Conservation (phyloP, 1,284 basidiomycete genomes). For the Boletus sp. region DNA sequence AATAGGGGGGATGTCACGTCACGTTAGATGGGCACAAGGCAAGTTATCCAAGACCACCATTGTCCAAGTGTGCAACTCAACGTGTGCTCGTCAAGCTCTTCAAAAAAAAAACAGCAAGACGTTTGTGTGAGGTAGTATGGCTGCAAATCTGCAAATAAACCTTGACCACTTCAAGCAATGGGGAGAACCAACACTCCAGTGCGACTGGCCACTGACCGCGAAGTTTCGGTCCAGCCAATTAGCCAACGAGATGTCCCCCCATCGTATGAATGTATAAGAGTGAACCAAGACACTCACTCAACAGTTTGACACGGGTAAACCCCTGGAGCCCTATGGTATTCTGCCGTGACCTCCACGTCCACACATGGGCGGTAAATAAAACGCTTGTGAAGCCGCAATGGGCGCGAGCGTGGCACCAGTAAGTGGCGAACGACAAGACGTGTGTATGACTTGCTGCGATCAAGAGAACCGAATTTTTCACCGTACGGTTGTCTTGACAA, state of each 20-base stretch:
- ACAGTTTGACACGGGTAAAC: constrained; percentile 19
- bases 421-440: constrained; percentile 23
- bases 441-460: constrained; percentile 23
- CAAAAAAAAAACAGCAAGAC: constrained; percentile 22
- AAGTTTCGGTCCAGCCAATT: constrained; percentile 4
- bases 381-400: constrained; percentile 11
- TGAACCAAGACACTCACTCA: constrained; percentile 32
- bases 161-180: constrained; percentile 12
- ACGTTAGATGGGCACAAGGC: constrained; percentile 23
- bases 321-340: background rate
- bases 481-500: constrained; percentile 19
- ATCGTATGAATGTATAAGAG: constrained; percentile 25
- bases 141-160: constrained; percentile 10
- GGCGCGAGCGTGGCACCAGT: constrained; percentile 17
- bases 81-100: constrained; percentile 30
- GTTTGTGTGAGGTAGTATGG: constrained; percentile 30
- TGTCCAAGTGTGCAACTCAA: constrained; percentile 23
- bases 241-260: constrained; percentile 21
- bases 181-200: constrained; percentile 1
- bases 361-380: constrained; percentile 13
- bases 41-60: constrained; percentile 33
- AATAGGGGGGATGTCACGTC: constrained; percentile 32
- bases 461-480: constrained; percentile 28
- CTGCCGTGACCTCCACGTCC: constrained; percentile 1
- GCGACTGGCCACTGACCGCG: constrained; percentile 1